Conservation (phyloP, 2,329 filamentous ascomycete species). For the Phyllosticta citribraziliensis region DNA sequence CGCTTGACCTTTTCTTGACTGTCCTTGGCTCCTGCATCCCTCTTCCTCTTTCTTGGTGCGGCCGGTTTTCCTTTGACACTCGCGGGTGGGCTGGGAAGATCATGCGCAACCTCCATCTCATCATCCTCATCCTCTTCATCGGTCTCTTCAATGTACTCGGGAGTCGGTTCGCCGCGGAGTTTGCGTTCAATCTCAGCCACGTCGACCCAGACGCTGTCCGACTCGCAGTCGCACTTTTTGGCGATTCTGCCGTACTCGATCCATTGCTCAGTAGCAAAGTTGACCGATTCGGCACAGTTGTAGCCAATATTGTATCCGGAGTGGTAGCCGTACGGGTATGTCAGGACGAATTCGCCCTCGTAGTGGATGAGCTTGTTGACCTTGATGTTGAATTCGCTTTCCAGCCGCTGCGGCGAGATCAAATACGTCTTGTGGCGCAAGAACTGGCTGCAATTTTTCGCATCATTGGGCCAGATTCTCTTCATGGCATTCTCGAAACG, state of each 20-base stretch:
- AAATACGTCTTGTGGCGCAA: constrained; percentile 95
- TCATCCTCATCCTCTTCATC: constrained; percentile 58
- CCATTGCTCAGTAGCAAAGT: constrained; percentile 94
- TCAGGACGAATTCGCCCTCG: constrained; percentile 96
- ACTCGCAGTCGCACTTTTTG: constrained; percentile 92
- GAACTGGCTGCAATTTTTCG: constrained; percentile 93
- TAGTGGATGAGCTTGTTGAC: constrained; percentile 95
- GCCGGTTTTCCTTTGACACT: constrained; percentile 60
- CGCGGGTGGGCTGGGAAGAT: constrained; percentile 69
- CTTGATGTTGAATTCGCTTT: constrained; percentile 83
- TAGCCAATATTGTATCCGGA: constrained; percentile 97
- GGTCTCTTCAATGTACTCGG: constrained; percentile 72
- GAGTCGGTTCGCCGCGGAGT: constrained; percentile 70
- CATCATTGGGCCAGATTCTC: constrained; percentile 86
- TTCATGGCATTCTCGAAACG: constrained; percentile 94
- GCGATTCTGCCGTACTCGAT: constrained; percentile 89
- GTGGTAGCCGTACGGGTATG: constrained; percentile 96
- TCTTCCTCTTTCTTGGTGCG: constrained; percentile 58
- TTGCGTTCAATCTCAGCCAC: constrained; percentile 94
- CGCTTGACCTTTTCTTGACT: constrained; percentile 61
- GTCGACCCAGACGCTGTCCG: constrained; percentile 98
- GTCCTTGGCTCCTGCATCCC: constrained; percentile 37
- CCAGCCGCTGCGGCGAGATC: constrained; percentile 80
- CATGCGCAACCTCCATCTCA: constrained; percentile 42
- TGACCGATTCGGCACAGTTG: constrained; percentile 97